Conservation (phyloP, 352 stramenopile genomes). For the Phytophthora melonis region DNA sequence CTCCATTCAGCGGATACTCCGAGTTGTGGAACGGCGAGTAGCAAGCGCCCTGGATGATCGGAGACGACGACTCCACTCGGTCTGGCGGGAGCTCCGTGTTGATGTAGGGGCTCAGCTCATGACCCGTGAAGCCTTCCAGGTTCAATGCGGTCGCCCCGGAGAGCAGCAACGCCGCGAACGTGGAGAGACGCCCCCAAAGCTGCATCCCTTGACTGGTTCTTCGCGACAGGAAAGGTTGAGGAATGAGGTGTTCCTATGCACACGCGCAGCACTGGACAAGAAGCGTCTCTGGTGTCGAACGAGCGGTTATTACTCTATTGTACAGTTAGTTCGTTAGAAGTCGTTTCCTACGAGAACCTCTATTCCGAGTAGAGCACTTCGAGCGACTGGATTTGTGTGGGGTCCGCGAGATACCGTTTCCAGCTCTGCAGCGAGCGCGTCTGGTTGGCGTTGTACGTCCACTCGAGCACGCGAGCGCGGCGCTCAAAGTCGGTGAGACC, state of each 20-base stretch:
- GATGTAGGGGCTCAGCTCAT: constrained; percentile 27
- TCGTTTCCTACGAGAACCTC: constrained; percentile 18
- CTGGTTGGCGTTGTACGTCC: constrained; percentile 47
- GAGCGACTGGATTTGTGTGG: constrained; percentile 44
- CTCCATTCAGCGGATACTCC: constrained; percentile 68
- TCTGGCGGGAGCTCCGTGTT: constrained; percentile 12
- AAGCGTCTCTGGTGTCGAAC: background rate
- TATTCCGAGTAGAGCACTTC: constrained; percentile 52
- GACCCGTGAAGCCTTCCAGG: constrained; percentile 23
- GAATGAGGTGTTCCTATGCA: constrained; percentile 5
- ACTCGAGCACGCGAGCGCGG: constrained; percentile 56
- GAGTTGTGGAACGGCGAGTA: constrained; percentile 84
- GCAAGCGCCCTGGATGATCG: constrained; percentile 57
- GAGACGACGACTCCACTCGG: constrained; percentile 13
- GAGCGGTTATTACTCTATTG: constrained; percentile 26
- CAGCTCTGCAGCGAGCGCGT: constrained; percentile 51
- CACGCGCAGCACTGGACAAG: constrained; percentile 7
- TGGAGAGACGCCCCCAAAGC: constrained; percentile 10
- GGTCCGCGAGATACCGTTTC: constrained; percentile 50
- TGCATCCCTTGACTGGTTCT: constrained; percentile 26
- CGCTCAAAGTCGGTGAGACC: constrained; percentile 38
- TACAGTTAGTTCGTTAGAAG: constrained; percentile 26
- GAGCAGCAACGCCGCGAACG: constrained; percentile 20
- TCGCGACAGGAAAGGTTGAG: constrained; percentile 15
- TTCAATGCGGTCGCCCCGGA: constrained; percentile 30